Percentiles rank a stretch among this genome's conserved stretches.
Conservation (phyloP, 768 basidiomycete genomes). For the Cyclocybe cylindracea region DNA sequence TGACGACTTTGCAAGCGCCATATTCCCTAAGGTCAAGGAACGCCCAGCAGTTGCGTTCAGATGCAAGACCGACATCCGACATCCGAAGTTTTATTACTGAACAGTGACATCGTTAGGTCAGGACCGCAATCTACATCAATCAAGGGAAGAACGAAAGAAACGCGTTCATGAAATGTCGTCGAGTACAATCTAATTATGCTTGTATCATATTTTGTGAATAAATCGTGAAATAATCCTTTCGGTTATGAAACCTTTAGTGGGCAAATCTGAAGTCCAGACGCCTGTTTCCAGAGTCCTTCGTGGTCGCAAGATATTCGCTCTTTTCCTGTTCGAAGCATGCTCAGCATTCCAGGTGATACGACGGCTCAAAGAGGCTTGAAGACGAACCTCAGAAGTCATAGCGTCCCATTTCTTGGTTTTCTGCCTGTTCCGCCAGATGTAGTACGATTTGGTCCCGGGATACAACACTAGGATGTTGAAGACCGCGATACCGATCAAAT, state of each 20-base stretch:
- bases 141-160: too few species aligned
- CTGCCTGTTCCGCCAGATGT: constrained; percentile 58
- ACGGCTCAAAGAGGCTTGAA: neutral
- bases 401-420: constrained; percentile 56
- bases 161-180: too few species aligned
- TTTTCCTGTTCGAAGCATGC: constrained; percentile 42
- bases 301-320: constrained; percentile 54
- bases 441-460: constrained; percentile 54
- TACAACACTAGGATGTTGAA: constrained; percentile 56
- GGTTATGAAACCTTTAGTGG: constrained; percentile 32
- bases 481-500: constrained; percentile 49
- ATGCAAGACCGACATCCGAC: too few species aligned
- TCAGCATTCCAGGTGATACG: neutral
- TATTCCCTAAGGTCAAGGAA: too few species aligned
- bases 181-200: too few species aligned
- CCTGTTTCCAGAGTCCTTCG: constrained; percentile 59
- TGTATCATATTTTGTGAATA: too few species aligned
- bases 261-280: constrained; percentile 68
- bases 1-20: too few species aligned
- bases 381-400: constrained; percentile 49
- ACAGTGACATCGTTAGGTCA: too few species aligned
- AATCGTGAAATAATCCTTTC: too few species aligned
- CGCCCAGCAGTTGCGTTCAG: too few species aligned
- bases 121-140: too few species aligned
- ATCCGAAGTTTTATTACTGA: too few species aligned